These are phyloP conservation scores for Phaeolepiota aurea DNA, from an alignment of 768 basidiomycete species.

Conservation along the genomic window DNA sequence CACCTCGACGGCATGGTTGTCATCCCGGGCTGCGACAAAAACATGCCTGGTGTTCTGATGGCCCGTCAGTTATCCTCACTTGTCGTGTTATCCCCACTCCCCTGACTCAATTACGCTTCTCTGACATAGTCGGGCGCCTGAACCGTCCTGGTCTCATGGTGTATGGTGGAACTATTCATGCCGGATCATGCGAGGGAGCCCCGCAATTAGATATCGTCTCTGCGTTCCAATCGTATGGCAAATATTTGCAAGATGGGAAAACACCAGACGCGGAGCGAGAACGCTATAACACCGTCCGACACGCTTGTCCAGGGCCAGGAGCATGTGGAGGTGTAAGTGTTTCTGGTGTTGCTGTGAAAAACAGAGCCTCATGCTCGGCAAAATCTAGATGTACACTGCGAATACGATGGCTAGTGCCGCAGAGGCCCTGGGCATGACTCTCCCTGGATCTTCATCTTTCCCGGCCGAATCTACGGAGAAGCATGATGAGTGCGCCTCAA, in stretches of 20 bases:
- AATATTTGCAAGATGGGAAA: conserved; percentile 85
- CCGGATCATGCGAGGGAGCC: conserved; percentile 84
- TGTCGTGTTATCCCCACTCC: conserved; percentile 10
- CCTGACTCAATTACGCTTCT: conserved; percentile 3
- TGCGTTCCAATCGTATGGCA: conserved; percentile 96
- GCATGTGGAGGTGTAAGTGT: conserved; percentile 90
- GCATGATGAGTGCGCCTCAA: conserved; percentile 67
- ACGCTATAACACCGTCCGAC: conserved; percentile 80
- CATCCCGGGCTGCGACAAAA: conserved; percentile 97
- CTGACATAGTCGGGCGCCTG: conserved; percentile 70
- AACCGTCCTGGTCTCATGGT: conserved; percentile 98
- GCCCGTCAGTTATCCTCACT: conserved; percentile 54
- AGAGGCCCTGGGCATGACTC: conserved; percentile 92
- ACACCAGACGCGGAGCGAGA: conserved; percentile 75
- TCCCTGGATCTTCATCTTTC: conserved; percentile 96
- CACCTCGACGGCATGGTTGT: conserved; percentile 98
- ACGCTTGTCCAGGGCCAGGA: conserved; percentile 96
- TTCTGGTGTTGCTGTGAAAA: neutral
- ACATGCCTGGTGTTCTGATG: conserved; percentile 99
- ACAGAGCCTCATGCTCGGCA: neutral
- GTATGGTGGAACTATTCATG: conserved; percentile 91
- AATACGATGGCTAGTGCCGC: conserved; percentile 98
- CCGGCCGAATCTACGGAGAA: conserved; percentile 93
- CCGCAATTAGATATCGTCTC: conserved; percentile 93
- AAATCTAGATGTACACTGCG: conserved; percentile 87